Conservation (phyloP, 176 grass and related monocot species). For the Pontederia crassipes region DNA sequence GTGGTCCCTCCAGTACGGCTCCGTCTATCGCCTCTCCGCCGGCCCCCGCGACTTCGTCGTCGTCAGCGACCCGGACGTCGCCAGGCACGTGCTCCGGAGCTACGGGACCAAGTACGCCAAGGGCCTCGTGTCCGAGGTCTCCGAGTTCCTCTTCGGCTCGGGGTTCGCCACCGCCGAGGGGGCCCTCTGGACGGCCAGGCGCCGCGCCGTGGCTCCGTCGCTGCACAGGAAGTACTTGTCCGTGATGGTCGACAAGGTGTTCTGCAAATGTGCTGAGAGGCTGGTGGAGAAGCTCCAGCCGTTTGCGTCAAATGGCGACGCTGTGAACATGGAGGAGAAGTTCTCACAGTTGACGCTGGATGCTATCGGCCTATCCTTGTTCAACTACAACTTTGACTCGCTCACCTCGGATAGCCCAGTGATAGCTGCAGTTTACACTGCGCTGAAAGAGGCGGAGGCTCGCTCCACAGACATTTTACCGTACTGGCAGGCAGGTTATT, state of each 20-base stretch:
- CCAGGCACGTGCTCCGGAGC: conserved; percentile 78
- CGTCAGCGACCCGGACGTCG: conserved; percentile 71
- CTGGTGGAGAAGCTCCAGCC: conserved; percentile 73
- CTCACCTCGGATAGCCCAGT: conserved; percentile 83
- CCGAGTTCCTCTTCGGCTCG: conserved; percentile 89
- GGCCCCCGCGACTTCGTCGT: conserved; percentile 79
- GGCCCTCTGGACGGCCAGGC: conserved; percentile 74
- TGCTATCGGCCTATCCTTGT: conserved; percentile 88
- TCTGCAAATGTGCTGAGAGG: conserved; percentile 81
- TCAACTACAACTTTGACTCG: conserved; percentile 99
- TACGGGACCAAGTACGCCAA: conserved; percentile 75
- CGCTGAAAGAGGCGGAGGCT: conserved; percentile 88
- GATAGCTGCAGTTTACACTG: conserved; percentile 91
- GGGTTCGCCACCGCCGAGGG: conserved; percentile 82
- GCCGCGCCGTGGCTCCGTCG: conserved; percentile 79
- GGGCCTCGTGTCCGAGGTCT: conserved; percentile 89
- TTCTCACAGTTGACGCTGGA: conserved; percentile 95
- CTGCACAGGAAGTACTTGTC: conserved; percentile 85
- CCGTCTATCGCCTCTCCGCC: conserved; percentile 83
- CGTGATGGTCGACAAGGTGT: conserved; percentile 85
- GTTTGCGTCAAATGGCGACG: conserved; percentile 42
- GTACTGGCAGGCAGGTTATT: conserved; percentile 70
- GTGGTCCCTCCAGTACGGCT: conserved; percentile 81
- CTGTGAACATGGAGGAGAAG: conserved; percentile 91
- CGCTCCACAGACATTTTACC: conserved; percentile 89